Conservation (phyloP, 345 rosid species). For the Lepidium sativum region DNA sequence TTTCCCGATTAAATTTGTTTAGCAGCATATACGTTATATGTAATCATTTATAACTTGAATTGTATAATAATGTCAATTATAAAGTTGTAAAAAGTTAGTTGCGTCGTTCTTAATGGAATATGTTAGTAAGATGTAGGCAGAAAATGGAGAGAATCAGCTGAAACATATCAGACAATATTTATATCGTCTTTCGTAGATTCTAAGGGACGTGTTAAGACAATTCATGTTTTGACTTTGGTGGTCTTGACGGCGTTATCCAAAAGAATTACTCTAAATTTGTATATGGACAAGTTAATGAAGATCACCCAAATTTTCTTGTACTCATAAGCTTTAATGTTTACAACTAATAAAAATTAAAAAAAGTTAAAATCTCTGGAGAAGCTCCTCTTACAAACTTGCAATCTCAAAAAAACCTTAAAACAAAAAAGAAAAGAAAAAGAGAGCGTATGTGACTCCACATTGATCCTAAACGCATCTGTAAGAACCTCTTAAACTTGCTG, state of each 20-base stretch:
- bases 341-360: not conserved
- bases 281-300: not conserved
- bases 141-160: slow-evolving; percentile 10
- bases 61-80: not conserved
- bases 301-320: not conserved
- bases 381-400: slow-evolving; percentile 7
- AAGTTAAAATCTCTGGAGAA: not conserved
- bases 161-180: slow-evolving; percentile 7
- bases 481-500: not conserved
- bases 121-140: slow-evolving; percentile 15
- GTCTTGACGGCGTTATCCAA: not conserved
- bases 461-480: slow-evolving; percentile 20
- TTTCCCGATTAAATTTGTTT: no score
- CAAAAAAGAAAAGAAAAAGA: not conserved
- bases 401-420: not conserved
- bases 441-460: slow-evolving; percentile 15
- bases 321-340: slow-evolving; percentile 4
- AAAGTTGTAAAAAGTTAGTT: not conserved
- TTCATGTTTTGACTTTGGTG: not conserved
- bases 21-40: not conserved
- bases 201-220: slow-evolving; percentile 16
- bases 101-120: not conserved
- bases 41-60: not conserved
- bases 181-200: slow-evolving; percentile 8
- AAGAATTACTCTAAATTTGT: no score